Evolutionary conservation across 805 yeast species (phyloP), one percentile per base, ranked within the genome.

Genomic region (Lipomyces chichibuensis): DNA sequence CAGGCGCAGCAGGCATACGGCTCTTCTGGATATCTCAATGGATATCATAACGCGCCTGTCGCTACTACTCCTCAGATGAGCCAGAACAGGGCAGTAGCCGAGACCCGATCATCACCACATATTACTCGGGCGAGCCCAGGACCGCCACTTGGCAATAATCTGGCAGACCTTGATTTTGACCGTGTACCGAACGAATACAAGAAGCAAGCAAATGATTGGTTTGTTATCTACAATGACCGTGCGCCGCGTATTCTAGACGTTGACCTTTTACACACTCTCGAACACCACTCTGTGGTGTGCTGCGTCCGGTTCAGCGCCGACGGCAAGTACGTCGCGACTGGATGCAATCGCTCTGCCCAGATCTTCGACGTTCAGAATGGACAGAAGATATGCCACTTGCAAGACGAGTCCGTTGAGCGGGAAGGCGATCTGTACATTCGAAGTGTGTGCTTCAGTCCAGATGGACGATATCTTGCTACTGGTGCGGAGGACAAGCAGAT

Each of bases 361-460:
- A 97, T 94, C 65, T 94, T 89, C 80, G 90, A 90, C 72, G 98
- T 93, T 60, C 89, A 89, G 74, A 89, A 96, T 25, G 98, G 99
- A 73, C 93, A 90, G 75, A 83, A 92, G 70, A 87, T 92, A 69
- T 96, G 97, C 64, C 86, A 90, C 77, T 84, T 94, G 75, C 87
- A 90, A 71, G 98, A 94, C 78, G 97, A 93, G 75, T 80, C 85
- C 63, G 86, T 85, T 65, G 88, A 88, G 67, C 84, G 86, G 39
- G 86, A 86, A 68, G 87, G 92, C 63, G 98, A 94, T 79, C 83
- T 94, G 75, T 94, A 94, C 80, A 93, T 94, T 72, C 86, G 99
- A 75, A 90, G 97, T 1, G 98, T 95, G 63, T 93, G 98, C 78
- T 94, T 94, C 82, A 90, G 97, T 2, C 98, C 99, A 60, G 97